Evolutionary conservation across 768 basidiomycete genomes (phyloP), one percentile per base, ranked within the genome.

Genomic region (Hypholoma fasciculare): DNA sequence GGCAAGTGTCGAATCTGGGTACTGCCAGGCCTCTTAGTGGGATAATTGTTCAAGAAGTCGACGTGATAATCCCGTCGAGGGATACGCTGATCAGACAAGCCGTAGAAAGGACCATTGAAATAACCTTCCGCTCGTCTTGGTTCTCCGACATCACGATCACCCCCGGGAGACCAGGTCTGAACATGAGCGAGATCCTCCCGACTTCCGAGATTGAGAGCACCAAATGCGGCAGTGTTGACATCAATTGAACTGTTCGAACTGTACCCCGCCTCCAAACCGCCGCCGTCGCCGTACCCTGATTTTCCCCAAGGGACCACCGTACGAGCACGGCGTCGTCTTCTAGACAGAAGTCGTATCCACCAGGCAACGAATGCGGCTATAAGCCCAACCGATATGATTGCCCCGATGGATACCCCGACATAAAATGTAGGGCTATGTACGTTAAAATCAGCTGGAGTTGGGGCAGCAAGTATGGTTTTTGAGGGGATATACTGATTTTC

Each of bases 291-390:
- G 23, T 52, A 63, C 37, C 58, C 62, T 47, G 61, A 63, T 49
- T 51, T 44, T 39, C 67, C 73, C 79, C 74, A 77, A 5, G 76
- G 75, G 19, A 79, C 65, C 56, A 69, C 66, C 19, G 74, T 71
- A 9, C 71, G 68, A 50, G 72, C 70, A n/a, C 74, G 65, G 40
- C 72, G 72, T 52, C 69, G 71, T 46, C 67, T 69, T 49, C 73
- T 73, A 49, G 70, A 56, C 52, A 77, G 74, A 7, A 76, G 63
- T 38, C 83, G 77, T 56, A 85, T 65, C 59, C 72, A 74, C 78
- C 78, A 83, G 0, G 81, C 78, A 34, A 82, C 64, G n/a, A 84
- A 61, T 39, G 81, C 77, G 14, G 78, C 67, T 36, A 84, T 43
- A 52, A 76, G 73, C 6, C 80, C 78, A 49, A 83, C 60, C 36